Percentiles rank a stretch among this genome's conserved stretches.
phyloP scores from a whole-genome alignment of 345 rosid genomes.

The Luvunga scandens region DNA sequence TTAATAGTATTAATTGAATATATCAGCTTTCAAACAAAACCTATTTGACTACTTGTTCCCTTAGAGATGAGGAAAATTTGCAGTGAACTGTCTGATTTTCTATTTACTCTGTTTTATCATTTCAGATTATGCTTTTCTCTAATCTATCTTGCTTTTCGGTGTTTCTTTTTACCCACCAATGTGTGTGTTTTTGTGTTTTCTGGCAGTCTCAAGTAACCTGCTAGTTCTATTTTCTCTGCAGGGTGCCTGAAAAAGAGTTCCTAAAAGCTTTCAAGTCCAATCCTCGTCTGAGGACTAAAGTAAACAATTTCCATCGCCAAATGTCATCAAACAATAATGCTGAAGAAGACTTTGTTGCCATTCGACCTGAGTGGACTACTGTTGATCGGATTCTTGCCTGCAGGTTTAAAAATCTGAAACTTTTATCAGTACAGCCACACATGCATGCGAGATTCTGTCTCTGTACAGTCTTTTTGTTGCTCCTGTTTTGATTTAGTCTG shows the following conservation, averaged over 20 bases:
- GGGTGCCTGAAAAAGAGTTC: slow-evolving; percentile 97
- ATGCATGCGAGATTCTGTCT: background rate
- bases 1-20: background rate
- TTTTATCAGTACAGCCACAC: background rate
- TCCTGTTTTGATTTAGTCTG: background rate
- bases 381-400: slow-evolving; percentile 94
- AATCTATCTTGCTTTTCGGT: background rate
- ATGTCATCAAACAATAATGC: slow-evolving; percentile 55
- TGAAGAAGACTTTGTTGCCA: slow-evolving; percentile 88
- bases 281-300: slow-evolving; percentile 85
- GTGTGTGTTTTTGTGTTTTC: slow-evolving; percentile 1
- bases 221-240: slow-evolving; percentile 17
- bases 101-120: background rate
- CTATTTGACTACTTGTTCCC: background rate
- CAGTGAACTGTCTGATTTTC: slow-evolving; percentile 6
- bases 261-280: slow-evolving; percentile 85
- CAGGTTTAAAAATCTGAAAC: slow-evolving; percentile 52
- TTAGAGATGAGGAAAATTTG: background rate
- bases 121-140: background rate
- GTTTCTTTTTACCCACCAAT: background rate
- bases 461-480: background rate
- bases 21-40: too few species aligned
- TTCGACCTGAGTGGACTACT: slow-evolving; percentile 97
- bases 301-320: slow-evolving; percentile 89
- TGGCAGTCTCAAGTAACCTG: slow-evolving; percentile 7